Conservation (phyloP, 2,329 filamentous ascomycete species). For the Epichloe glyceriae region DNA sequence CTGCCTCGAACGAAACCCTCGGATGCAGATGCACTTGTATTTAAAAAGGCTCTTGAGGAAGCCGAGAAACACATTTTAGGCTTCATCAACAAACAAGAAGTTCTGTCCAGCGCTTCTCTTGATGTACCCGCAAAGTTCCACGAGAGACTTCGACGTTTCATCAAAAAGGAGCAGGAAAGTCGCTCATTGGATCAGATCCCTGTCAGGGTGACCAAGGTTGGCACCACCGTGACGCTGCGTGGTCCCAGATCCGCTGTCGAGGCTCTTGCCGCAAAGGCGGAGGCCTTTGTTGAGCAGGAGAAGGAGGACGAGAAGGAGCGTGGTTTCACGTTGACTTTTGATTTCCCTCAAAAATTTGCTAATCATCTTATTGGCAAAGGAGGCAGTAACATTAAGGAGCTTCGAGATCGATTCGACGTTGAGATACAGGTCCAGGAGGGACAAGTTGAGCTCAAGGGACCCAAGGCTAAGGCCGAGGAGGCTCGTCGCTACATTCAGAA, state of each 20-base stretch:
- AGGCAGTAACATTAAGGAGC: slow-evolving; percentile 51
- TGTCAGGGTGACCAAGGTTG: slow-evolving; percentile 43
- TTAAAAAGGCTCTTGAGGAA: slow-evolving; percentile 41
- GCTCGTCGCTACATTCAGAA: slow-evolving; percentile 72
- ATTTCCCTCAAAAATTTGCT: slow-evolving; percentile 89
- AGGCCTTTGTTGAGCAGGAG: slow-evolving; percentile 72
- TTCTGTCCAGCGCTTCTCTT: slow-evolving; percentile 34
- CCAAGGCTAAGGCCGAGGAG: slow-evolving; percentile 83
- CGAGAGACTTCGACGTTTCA: slow-evolving; percentile 48
- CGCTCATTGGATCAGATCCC: slow-evolving; percentile 45
- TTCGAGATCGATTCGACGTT: slow-evolving; percentile 54
- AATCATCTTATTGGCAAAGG: slow-evolving; percentile 68
- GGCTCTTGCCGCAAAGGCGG: slow-evolving; percentile 58
- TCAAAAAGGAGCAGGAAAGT: slow-evolving; percentile 49
- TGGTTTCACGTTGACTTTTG: slow-evolving; percentile 72
- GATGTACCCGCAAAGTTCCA: slow-evolving; percentile 53
- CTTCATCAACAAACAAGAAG: slow-evolving; percentile 46
- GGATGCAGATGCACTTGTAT: slow-evolving; percentile 35
- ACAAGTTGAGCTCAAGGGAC: slow-evolving; percentile 89
- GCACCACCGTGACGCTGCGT: slow-evolving; percentile 56
- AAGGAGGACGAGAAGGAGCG: slow-evolving; percentile 89
- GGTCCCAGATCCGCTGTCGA: slow-evolving; percentile 64
- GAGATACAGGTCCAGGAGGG: slow-evolving; percentile 85
- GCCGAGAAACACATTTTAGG: slow-evolving; percentile 44
- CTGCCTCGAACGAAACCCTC: slow-evolving; percentile 41